Evolutionary conservation across 495 filamentous ascomycete genomes (phyloP), one percentile per base, ranked within the genome.

Genomic region (Lepraria neglecta): DNA sequence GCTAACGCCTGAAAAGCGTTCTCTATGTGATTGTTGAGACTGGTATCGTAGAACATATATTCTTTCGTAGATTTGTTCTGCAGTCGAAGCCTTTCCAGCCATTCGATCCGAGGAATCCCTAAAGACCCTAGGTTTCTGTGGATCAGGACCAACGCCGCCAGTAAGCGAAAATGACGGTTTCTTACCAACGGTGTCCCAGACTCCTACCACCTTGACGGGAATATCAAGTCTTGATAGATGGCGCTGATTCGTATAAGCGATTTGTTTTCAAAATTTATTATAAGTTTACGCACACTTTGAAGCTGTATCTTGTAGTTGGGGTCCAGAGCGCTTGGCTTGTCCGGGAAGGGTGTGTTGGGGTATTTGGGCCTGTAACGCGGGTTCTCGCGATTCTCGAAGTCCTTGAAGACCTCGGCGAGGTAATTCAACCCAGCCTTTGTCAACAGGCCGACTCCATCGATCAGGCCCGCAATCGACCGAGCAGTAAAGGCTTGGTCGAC

Each of bases 1-100:
- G 82, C 77, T 14, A 86, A 64, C 24, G 82, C 83, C 30, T 87
- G 84, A 64, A 79, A 86, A 3, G 84, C 84, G 64, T 85, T 71
- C 51, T 79, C 70, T 58, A 86, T 77, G 54, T 78, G 71, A 68
- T 66, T 48, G 40, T 67, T 66, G 6, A 72, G 58, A 10, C 66
- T 62, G 17, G 70, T 74, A 35, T 74, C 71, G 4, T 68, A 70
- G 38, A 73, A 70, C 35, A 68, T 55, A 31, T 65, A 62, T 58
- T 72, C 61, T 52, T 64, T 63, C 15, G 61, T 69, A 14, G 45
- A 48, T 42, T 48, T 60, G 50, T 24, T 67, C 70, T 52, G 67
- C 38, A 67, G 43, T 47, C 48, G 47, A 14, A 67, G 62, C 19
- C 61, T 64, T 44, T 67, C 65, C 14, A 69, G 52, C 64, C 58